Evolutionary conservation across 2,329 filamentous ascomycete genomes (phyloP).

Genomic region (Alternaria sp.): DNA sequence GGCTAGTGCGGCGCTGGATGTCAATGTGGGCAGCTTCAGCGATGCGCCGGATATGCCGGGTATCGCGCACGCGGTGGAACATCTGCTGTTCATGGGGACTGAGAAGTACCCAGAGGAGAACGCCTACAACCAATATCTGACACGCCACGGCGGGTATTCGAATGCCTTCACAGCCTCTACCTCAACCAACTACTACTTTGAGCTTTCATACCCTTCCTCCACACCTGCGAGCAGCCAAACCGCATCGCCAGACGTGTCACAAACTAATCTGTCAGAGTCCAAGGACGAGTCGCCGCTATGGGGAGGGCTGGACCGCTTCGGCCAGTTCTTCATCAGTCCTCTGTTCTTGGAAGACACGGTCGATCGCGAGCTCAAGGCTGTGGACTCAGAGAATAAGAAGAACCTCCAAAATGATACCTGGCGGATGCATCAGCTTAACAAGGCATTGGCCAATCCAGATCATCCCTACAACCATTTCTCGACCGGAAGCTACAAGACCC

Average conservation of each 20-base stretch:
- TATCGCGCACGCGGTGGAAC: constrained; percentile 95
- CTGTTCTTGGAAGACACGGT: constrained; percentile 84
- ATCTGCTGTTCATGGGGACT: constrained; percentile 97
- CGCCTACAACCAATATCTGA: constrained; percentile 92
- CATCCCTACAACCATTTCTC: constrained; percentile 93
- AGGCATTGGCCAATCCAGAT: constrained; percentile 82
- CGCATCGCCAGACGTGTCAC: constrained; percentile 47
- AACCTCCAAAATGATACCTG: constrained; percentile 90
- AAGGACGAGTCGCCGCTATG: constrained; percentile 68
- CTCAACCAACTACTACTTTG: constrained; percentile 98
- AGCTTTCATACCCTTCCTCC: constrained; percentile 80
- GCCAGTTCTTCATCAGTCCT: constrained; percentile 90
- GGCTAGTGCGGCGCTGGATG: constrained; percentile 91
- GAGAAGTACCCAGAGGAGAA: constrained; percentile 85
- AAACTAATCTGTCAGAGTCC: constrained; percentile 42
- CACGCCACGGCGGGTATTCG: constrained; percentile 85
- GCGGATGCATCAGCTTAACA: constrained; percentile 86
- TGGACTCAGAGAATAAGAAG: constrained; percentile 98
- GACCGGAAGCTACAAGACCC: constrained; percentile 84
- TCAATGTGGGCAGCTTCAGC: constrained; percentile 95
- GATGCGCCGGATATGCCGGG: constrained; percentile 90
- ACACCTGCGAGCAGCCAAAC: constrained; percentile 59
- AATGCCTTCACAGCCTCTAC: constrained; percentile 95
- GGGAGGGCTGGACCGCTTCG: constrained; percentile 87
- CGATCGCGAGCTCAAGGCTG: constrained; percentile 84